Evolutionary conservation across 1,284 basidiomycete genomes (phyloP).

Genomic region (Sutorius eximius): DNA sequence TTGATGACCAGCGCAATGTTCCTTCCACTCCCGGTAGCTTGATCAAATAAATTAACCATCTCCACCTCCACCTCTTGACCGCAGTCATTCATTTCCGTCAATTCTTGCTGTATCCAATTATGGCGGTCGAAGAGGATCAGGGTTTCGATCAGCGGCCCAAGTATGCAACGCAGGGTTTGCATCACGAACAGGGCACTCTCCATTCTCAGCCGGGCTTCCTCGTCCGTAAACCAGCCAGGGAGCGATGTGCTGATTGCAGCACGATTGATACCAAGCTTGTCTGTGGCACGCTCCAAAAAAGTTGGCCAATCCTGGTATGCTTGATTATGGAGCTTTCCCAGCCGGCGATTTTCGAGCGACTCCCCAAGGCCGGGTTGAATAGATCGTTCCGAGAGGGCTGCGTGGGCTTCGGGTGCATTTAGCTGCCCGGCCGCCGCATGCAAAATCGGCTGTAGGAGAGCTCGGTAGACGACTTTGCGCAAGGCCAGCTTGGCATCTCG

Average conservation of each 20-base stretch:
- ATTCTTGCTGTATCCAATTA: conserved; percentile 44
- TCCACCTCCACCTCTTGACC: conserved; percentile 39
- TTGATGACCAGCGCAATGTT: conserved; percentile 59
- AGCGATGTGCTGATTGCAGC: conserved; percentile 26
- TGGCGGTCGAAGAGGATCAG: conserved; percentile 49
- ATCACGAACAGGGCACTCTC: conserved; percentile 42
- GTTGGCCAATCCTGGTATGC: conserved; percentile 48
- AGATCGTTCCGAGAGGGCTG: conserved; percentile 2
- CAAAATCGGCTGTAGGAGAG: conserved; percentile 43
- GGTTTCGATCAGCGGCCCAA: conserved; percentile 52
- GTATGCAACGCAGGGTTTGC: conserved; percentile 51
- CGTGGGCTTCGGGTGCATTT: conserved; percentile 1
- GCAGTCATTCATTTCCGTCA: conserved; percentile 32
- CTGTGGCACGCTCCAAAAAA: conserved; percentile 42
- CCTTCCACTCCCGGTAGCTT: conserved; percentile 61
- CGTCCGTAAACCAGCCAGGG: conserved; percentile 28
- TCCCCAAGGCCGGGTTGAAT: conserved; percentile 34
- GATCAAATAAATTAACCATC: conserved; percentile 65
- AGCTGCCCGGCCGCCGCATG: conserved; percentile 3
- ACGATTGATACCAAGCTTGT: conserved; percentile 38
- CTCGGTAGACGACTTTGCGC: conserved; percentile 66
- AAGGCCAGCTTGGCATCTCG: conserved; percentile 44
- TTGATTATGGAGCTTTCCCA: conserved; percentile 48
- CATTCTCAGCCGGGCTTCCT: conserved; percentile 26
- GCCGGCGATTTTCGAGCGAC: conserved; percentile 40